A percentile compares a stretch with the other conserved stretches of the same genome.
Evolutionary conservation across 2,329 filamentous ascomycete species (phyloP).

Genomic region (Colletotrichum chlorophyti): DNA sequence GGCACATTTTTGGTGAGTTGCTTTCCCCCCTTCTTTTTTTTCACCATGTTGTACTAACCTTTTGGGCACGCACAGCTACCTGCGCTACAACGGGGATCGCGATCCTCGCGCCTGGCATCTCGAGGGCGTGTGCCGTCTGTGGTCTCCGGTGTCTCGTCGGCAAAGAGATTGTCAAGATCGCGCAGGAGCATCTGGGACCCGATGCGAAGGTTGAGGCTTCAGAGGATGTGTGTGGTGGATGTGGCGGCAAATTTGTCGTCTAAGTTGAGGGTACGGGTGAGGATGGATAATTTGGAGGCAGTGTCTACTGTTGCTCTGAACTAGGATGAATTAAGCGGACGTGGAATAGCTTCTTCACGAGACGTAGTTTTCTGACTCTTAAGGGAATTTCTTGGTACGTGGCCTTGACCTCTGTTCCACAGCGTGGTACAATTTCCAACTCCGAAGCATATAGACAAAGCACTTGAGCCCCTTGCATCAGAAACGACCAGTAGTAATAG

Average conservation of each 20-base stretch:
- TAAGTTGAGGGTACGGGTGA: too few species aligned
- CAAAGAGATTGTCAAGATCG: conserved; percentile 46
- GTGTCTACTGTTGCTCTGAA: too few species aligned
- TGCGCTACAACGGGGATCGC: conserved; percentile 62
- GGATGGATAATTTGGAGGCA: too few species aligned
- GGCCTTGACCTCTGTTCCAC: too few species aligned
- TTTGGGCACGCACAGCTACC: conserved; percentile 51
- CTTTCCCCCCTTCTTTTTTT: not conserved
- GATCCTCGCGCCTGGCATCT: conserved; percentile 60
- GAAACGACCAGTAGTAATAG: too few species aligned
- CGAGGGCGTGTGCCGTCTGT: conserved; percentile 62
- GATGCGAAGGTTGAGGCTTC: conserved; percentile 38
- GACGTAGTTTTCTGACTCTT: too few species aligned
- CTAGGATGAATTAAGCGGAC: too few species aligned
- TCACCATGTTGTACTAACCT: not conserved
- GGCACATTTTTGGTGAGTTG: conserved; percentile 48
- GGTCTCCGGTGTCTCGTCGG: conserved; percentile 56
- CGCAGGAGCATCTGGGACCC: conserved; percentile 36
- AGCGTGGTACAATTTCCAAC: too few species aligned
- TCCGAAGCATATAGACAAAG: too few species aligned
- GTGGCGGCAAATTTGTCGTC: conserved; percentile 50
- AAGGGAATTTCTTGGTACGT: too few species aligned
- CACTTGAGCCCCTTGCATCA: too few species aligned
- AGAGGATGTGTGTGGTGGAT: conserved; percentile 46
- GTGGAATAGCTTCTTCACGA: too few species aligned